Conservation (phyloP, 164 flowering plant species). For the Vitis rotundifolia region DNA sequence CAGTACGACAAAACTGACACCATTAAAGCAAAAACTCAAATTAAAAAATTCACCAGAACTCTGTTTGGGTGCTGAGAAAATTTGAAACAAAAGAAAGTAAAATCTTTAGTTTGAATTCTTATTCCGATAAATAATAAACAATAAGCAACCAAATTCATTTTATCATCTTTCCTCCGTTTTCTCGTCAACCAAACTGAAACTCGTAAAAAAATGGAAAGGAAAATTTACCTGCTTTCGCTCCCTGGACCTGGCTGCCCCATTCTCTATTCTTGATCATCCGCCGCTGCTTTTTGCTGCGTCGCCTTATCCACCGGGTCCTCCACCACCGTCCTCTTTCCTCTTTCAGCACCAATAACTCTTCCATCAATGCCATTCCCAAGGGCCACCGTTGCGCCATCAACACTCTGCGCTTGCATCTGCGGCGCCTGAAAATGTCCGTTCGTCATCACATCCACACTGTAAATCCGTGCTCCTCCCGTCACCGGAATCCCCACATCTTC, state of each 20-base stretch:
- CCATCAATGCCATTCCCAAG: slow-evolving; percentile 21
- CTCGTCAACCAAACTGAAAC: not conserved
- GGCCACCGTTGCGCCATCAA: slow-evolving; percentile 12
- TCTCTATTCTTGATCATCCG: slow-evolving; percentile 73
- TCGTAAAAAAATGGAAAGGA: not conserved
- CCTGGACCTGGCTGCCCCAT: slow-evolving; percentile 64
- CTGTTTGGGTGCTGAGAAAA: not conserved
- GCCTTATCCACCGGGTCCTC: slow-evolving; percentile 54
- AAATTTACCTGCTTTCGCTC: slow-evolving; percentile 58
- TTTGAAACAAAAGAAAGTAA: not conserved
- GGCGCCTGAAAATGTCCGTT: slow-evolving; percentile 6
- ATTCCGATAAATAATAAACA: not conserved
- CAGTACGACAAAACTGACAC: too few species aligned
- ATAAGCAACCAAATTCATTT: not conserved
- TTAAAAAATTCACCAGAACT: too few species aligned
- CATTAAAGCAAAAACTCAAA: not conserved
- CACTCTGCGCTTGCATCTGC: slow-evolving; percentile 9
- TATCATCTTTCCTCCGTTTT: not conserved
- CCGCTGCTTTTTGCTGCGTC: slow-evolving; percentile 57
- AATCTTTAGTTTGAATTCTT: not conserved
- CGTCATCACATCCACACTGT: slow-evolving; percentile 16
- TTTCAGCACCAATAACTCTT: slow-evolving; percentile 20
- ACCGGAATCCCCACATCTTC: slow-evolving; percentile 32
- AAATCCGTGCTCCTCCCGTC: slow-evolving; percentile 7
- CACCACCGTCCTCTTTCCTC: slow-evolving; percentile 36